phyloP scores from a whole-genome alignment of 768 basidiomycete genomes.

The Hericium erinaceus region DNA sequence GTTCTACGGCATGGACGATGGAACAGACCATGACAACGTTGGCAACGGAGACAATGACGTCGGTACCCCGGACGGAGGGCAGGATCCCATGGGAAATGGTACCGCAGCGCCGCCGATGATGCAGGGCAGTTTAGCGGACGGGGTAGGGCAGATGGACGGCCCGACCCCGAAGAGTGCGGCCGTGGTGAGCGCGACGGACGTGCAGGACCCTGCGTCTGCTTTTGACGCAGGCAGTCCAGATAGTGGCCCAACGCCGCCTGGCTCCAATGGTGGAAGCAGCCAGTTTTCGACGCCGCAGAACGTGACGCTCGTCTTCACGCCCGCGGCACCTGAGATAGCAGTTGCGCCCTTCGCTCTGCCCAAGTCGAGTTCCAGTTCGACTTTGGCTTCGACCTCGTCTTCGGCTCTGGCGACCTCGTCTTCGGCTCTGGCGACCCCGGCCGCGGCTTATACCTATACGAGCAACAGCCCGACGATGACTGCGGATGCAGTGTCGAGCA shows the following conservation, averaged over 20 bases:
- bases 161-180: slow-evolving; percentile 5
- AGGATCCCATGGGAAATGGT: slow-evolving; percentile 7
- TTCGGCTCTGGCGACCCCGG: no score
- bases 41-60: slow-evolving; percentile 3
- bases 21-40: slow-evolving; percentile 14
- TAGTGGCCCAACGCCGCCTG: background rate
- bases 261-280: slow-evolving; percentile 10
- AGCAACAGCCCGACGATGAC: background rate
- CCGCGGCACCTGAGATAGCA: slow-evolving; percentile 25
- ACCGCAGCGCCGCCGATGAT: background rate
- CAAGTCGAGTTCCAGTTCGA: background rate
- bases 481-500: background rate
- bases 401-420: no score
- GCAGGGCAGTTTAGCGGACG: background rate
- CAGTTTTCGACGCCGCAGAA: slow-evolving; percentile 23
- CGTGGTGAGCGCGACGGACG: slow-evolving; percentile 6
- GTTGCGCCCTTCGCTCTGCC: background rate
- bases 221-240: background rate
- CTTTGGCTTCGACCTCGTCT: background rate
- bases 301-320: slow-evolving; percentile 47
- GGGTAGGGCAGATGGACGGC: slow-evolving; percentile 2
- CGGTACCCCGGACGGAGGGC: background rate
- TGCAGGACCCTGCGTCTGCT: background rate
- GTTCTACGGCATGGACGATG: slow-evolving; percentile 23
- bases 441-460: no score